Evolutionary conservation across 2,329 filamentous ascomycete genomes (phyloP).

Genomic region (Periconia macrospinosa): DNA sequence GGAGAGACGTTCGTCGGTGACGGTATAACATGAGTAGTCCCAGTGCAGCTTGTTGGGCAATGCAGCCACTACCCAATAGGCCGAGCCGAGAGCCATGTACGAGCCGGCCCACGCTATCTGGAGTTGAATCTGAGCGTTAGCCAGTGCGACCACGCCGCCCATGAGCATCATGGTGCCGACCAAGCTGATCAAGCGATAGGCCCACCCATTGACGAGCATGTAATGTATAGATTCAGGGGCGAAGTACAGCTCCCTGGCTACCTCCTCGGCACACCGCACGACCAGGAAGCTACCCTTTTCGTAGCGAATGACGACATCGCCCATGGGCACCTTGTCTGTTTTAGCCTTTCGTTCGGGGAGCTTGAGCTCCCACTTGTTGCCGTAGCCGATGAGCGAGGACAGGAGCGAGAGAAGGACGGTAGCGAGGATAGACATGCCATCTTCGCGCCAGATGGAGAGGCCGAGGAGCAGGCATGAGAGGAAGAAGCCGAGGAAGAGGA

Average conservation of each 20-base stretch:
- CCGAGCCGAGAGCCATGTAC: constrained; percentile 54
- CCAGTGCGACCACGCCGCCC: constrained; percentile 55
- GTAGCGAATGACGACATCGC: constrained; percentile 55
- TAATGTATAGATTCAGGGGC: constrained; percentile 55
- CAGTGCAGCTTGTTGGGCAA: constrained; percentile 51
- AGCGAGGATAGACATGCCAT: constrained; percentile 56
- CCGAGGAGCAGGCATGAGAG: constrained; percentile 48
- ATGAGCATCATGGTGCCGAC: constrained; percentile 56
- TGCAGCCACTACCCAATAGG: constrained; percentile 56
- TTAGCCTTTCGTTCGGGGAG: constrained; percentile 43
- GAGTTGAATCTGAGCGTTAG: constrained; percentile 51
- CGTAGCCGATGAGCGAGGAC: constrained; percentile 52
- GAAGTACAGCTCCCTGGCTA: constrained; percentile 56
- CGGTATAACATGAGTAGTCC: constrained; percentile 50
- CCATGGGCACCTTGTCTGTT: constrained; percentile 38
- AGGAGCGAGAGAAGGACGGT: constrained; percentile 52
- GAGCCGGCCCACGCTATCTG: constrained; percentile 54
- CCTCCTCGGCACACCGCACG: constrained; percentile 52
- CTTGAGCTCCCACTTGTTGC: constrained; percentile 53
- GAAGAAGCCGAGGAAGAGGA: constrained; percentile 49
- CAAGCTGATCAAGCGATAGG: constrained; percentile 52
- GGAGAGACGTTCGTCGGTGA: constrained; percentile 41
- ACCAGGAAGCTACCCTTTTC: constrained; percentile 55
- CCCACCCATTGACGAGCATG: constrained; percentile 41
- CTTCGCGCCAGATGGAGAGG: constrained; percentile 48